Evolutionary conservation across 352 stramenopile species (phyloP).

Genomic region (Pythium plurisporium): DNA sequence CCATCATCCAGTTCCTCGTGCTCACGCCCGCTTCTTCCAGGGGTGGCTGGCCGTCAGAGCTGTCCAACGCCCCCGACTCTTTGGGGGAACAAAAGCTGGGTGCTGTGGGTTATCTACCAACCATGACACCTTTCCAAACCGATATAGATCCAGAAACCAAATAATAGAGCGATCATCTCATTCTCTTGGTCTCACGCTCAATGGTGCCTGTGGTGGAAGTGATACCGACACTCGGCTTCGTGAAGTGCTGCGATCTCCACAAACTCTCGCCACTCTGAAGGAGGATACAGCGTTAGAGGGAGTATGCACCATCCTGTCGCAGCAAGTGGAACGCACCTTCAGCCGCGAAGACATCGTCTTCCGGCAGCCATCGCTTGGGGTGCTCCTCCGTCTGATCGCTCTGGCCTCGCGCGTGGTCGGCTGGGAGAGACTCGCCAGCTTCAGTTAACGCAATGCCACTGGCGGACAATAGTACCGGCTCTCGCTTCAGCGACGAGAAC

Average conservation of each 20-base stretch:
- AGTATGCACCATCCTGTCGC: no score
- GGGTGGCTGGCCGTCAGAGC: no score
- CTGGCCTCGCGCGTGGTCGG: not conserved
- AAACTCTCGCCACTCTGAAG: conserved; percentile 48
- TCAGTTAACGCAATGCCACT: not conserved
- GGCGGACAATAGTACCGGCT: not conserved
- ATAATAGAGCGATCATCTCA: not conserved
- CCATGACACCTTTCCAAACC: not conserved
- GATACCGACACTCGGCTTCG: conserved; percentile 21
- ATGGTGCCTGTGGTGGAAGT: not conserved
- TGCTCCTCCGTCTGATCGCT: not conserved
- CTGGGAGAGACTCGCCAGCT: not conserved
- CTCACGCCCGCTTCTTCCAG: no score
- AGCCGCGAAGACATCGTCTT: conserved; percentile 11
- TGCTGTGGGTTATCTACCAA: not conserved
- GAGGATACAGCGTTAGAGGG: no score
- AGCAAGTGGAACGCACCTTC: conserved; percentile 6
- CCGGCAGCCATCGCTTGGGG: not conserved
- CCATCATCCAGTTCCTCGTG: no score
- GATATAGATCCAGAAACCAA: not conserved
- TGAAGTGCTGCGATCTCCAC: conserved; percentile 40
- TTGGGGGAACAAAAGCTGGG: not conserved
- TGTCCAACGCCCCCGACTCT: no score
- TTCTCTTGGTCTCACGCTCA: not conserved
- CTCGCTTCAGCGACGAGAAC: not conserved